Evolutionary conservation across 352 stramenopile genomes (phyloP), one percentile per base, ranked within the genome.

Genomic region (Blastocystis sp.): DNA sequence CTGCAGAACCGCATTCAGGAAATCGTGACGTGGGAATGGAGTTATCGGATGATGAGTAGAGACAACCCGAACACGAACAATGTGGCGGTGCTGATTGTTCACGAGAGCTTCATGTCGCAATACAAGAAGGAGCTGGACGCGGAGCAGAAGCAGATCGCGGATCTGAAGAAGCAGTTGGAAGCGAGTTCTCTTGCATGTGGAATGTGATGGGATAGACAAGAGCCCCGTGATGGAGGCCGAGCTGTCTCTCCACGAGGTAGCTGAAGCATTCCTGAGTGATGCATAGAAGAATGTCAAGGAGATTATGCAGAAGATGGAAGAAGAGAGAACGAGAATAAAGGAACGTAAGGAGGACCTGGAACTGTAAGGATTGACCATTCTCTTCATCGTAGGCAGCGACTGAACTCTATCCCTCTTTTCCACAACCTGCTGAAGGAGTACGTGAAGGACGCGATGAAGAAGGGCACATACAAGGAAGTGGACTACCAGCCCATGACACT

Each of bases 91-190:
- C 19, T 81, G 24, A 68, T 81, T 34, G 71, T 81, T 0, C 71
- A 81, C 28, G 71, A 81, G 71, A 81, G 71, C 71, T 65, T 81
- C n/a, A 52, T 66, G 14, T 59, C 52, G 19, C 71, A 81, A 66
- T 81, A 81, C 43, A 81, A 64, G 57, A 24, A 42, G 17, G 42
- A 68, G 10, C 24, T 81, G 10, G 71, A 81, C 19, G 45, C n/a
- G 52, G 71, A 81, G 66, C 40, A 65, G 52, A 40, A 54, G 28
- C 3, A 28, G 21, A 64, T 81, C n/a, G 34, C 45, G 21, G 52
- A 81, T 38, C 38, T 81, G 71, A 40, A 68, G 71, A 61, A 54
- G 64, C 64, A 74, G 40, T 14, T 74, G 14, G 42, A 45, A 19
- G 2, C 64, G 17, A 48, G 64, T 74, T 14, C 14, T 57, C 48